These are phyloP conservation scores for Rhizopus stolonifer DNA, from an alignment of 371 early-diverging fungal species.

Conservation along the genomic window DNA sequence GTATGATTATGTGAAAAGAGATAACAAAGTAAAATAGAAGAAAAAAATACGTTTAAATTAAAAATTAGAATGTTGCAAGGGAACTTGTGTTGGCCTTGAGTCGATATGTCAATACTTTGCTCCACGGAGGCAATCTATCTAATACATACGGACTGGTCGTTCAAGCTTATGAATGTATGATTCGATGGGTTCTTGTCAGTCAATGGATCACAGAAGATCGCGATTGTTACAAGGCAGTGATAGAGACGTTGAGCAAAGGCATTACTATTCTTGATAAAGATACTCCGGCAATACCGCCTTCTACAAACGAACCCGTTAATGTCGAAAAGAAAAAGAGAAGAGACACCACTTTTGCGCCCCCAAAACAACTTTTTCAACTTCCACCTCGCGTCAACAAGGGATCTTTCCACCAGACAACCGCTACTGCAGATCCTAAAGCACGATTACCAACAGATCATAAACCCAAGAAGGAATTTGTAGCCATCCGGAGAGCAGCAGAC, in stretches of 20 bases:
- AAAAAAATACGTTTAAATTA: not conserved
- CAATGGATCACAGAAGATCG: slow-evolving; percentile 75
- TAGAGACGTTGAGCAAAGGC: slow-evolving; percentile 69
- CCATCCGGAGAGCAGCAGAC: slow-evolving; percentile 76
- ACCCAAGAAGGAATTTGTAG: slow-evolving; percentile 45
- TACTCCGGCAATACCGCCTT: slow-evolving; percentile 5
- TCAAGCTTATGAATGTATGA: slow-evolving; percentile 74
- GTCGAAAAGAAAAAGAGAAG: slow-evolving; percentile 47
- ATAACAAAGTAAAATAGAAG: slow-evolving; percentile 58
- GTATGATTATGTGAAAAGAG: slow-evolving; percentile 67
- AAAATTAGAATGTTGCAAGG: slow-evolving; percentile 59
- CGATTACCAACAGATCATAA: not conserved
- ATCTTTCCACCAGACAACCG: slow-evolving; percentile 6
- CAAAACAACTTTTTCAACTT: slow-evolving; percentile 49
- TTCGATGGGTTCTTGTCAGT: slow-evolving; percentile 71
- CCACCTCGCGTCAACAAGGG: slow-evolving; percentile 39
- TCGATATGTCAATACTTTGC: slow-evolving; percentile 66
- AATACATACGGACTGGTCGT: slow-evolving; percentile 62
- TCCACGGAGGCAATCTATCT: slow-evolving; percentile 43
- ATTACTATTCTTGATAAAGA: slow-evolving; percentile 65
- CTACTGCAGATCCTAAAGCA: slow-evolving; percentile 1
- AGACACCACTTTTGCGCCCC: slow-evolving; percentile 45
- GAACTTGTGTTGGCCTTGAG: slow-evolving; percentile 72
- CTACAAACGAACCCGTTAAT: slow-evolving; percentile 13
- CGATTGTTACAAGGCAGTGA: slow-evolving; percentile 67